A percentile compares a stretch with the other conserved stretches of the same genome.
Conservation (phyloP, 148 eudicot genomes). For the Amaranthus hypochondriacus region DNA sequence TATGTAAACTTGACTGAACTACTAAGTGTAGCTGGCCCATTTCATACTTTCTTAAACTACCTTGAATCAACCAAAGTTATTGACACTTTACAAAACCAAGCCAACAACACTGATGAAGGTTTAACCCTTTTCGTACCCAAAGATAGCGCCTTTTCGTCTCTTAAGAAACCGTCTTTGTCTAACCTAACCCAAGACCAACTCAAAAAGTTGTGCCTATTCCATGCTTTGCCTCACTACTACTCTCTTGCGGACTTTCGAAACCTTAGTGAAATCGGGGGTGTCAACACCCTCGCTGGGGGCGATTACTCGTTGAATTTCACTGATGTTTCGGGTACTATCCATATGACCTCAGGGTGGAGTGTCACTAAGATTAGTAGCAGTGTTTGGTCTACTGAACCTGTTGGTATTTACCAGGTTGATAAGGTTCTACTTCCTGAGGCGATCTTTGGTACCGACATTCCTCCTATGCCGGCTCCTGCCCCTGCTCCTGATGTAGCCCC, state of each 20-base stretch:
- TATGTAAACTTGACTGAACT: conserved; percentile 65
- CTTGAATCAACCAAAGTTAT: conserved; percentile 65
- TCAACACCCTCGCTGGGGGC: conserved; percentile 66
- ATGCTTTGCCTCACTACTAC: conserved; percentile 74
- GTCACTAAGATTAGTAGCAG: conserved; percentile 63
- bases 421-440: conserved; percentile 84
- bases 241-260: conserved; percentile 63
- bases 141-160: conserved; percentile 55
- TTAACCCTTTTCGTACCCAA: conserved; percentile 77
- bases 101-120: conserved; percentile 83
- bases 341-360: conserved; percentile 63
- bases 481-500: conserved; percentile 53
- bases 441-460: conserved; percentile 83
- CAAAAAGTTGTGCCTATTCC: conserved; percentile 73
- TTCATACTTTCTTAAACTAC: conserved; percentile 59
- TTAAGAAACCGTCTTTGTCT: conserved; percentile 54
- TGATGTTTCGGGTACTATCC: conserved; percentile 51
- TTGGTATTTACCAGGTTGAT: conserved; percentile 64
- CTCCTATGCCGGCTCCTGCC: conserved; percentile 81
- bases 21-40: conserved; percentile 82
- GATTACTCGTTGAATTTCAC: conserved; percentile 61
- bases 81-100: conserved; percentile 74
- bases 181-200: conserved; percentile 80
- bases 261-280: conserved; percentile 51
- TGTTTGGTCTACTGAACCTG: conserved; percentile 60